A percentile compares a stretch with the other conserved stretches of the same genome.
phyloP scores from a whole-genome alignment of 352 stramenopile genomes.

The Phytophthora fragariae region DNA sequence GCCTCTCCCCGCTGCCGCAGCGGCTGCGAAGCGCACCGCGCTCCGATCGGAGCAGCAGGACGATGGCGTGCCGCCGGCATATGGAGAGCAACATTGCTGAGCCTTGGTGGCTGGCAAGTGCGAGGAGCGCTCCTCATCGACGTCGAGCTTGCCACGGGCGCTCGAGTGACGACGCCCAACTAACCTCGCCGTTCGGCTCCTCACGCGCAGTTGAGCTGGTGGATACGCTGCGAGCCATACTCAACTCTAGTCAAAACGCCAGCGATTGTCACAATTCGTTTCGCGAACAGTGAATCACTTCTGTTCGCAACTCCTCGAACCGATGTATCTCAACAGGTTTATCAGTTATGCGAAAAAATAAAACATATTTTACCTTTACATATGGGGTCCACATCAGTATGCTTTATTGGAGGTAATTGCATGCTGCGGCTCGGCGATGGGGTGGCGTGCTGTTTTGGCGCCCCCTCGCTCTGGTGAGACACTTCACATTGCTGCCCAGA shows the following conservation, averaged over 20 bases:
- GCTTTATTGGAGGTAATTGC: background rate
- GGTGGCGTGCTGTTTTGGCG: constrained; percentile 4
- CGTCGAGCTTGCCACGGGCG: background rate
- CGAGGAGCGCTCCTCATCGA: no score
- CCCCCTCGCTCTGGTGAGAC: constrained; percentile 45
- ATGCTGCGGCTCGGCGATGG: background rate
- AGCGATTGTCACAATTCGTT: constrained; percentile 37
- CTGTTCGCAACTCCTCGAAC: no score
- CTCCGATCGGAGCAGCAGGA: constrained; percentile 18
- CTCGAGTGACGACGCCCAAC: constrained; percentile 1
- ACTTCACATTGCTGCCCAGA: constrained; percentile 39
- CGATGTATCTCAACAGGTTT: background rate
- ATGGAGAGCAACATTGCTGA: constrained; percentile 1
- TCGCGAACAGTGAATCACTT: no score
- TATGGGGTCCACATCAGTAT: background rate
- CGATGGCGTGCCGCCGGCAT: constrained; percentile 15
- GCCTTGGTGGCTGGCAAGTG: background rate
- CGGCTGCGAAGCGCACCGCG: background rate
- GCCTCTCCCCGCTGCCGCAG: constrained; percentile 10
- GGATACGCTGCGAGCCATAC: constrained; percentile 30
- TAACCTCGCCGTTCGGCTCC: background rate
- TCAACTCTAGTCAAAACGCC: constrained; percentile 37
- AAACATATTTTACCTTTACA: background rate
- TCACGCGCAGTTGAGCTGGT: constrained; percentile 10
- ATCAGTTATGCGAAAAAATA: background rate